These are phyloP conservation scores for Stachybotrys elegans DNA, from an alignment of 2,329 filamentous ascomycete genomes.

Conservation along the genomic window DNA sequence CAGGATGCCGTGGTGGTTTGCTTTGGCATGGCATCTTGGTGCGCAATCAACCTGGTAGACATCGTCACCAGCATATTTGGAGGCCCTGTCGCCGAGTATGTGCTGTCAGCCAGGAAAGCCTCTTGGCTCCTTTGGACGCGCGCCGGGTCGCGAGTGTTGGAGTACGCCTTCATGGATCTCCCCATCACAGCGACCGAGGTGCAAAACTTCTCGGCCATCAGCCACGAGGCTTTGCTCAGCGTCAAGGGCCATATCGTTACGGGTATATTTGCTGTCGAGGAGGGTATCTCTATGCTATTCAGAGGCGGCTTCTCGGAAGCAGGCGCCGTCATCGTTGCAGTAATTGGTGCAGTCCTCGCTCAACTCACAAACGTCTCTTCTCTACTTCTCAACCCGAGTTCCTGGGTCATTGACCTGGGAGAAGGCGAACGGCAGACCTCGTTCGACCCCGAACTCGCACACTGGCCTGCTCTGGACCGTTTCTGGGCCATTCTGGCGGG, in stretches of 20 bases:
- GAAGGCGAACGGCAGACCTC: constrained; percentile 29
- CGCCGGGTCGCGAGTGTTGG: constrained; percentile 42
- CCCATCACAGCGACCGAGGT: constrained; percentile 57
- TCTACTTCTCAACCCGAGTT: constrained; percentile 39
- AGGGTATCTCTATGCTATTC: constrained; percentile 37
- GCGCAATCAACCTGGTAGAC: constrained; percentile 32
- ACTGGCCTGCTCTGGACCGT: constrained; percentile 63
- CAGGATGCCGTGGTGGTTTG: constrained; percentile 70
- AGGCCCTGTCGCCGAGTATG: constrained; percentile 20
- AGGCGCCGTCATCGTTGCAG: constrained; percentile 4
- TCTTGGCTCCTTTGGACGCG: constrained; percentile 37
- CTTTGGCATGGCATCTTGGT: constrained; percentile 49
- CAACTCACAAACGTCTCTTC: constrained; percentile 8
- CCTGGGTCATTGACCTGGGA: constrained; percentile 56
- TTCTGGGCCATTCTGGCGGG: constrained; percentile 73
- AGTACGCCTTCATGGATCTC: constrained; percentile 45
- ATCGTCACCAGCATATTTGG: constrained; percentile 29
- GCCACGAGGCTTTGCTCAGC: constrained; percentile 62
- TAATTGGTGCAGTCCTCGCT: constrained; percentile 9
- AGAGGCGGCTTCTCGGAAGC: constrained; percentile 32
- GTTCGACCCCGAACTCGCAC: constrained; percentile 54
- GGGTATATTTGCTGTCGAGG: constrained; percentile 33
- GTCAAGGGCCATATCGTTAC: constrained; percentile 50
- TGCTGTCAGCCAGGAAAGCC: constrained; percentile 28
- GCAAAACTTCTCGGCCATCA: constrained; percentile 71